Base-by-base conservation (phyloP, 2,329 filamentous ascomycete genomes). In the Dactylellina sp. region DNA sequence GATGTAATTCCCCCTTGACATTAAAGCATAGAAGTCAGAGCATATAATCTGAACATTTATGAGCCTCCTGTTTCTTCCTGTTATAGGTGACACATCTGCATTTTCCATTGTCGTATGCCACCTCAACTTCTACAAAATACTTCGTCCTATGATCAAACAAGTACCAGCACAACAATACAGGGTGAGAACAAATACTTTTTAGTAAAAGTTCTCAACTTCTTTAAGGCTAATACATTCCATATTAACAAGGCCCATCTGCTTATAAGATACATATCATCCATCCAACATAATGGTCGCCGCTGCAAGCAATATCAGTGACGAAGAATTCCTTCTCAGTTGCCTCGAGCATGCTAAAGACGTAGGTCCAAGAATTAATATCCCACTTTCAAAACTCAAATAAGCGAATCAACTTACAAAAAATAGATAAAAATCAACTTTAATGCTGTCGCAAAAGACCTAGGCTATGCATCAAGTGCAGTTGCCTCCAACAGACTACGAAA, bases 401-500 rank as follows among this genome's bases (percentile, higher is more conserved):
- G 2, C 39, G 9, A 32, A 39, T 18, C 7, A 25, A 39, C 6
- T 22, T 39, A 22, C 28, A 32, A 28, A 24, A 39, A 22, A 50
- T 42, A 71, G 65, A 20, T 57, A 22, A 71, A 71, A 22, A 53
- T 71, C 24, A 47, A 71, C 20, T 63, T 35, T 22, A 25, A 11
- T 12, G 52, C 60, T 22, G 66, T 71, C 44, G 66, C 66, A 7
- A 71, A 64, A 14, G 52, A 59, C n/a, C 59, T 71, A 18, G 59
- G 66, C 4, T 71, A 71, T n/a, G 16, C 66, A 4, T 53, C 50
- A n/a, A 22, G 39, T 3, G 32, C 11, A 25, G 66, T 39, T 6
- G 66, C 52, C 4, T n/a, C 9, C 1, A 71, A 71, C 44, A 28
- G 66, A 16, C 37, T 71, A 50, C 57, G 66, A 49, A 59, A 22